Conservation (phyloP, 2,329 filamentous ascomycete genomes). For the Lecanicillium sp. region DNA sequence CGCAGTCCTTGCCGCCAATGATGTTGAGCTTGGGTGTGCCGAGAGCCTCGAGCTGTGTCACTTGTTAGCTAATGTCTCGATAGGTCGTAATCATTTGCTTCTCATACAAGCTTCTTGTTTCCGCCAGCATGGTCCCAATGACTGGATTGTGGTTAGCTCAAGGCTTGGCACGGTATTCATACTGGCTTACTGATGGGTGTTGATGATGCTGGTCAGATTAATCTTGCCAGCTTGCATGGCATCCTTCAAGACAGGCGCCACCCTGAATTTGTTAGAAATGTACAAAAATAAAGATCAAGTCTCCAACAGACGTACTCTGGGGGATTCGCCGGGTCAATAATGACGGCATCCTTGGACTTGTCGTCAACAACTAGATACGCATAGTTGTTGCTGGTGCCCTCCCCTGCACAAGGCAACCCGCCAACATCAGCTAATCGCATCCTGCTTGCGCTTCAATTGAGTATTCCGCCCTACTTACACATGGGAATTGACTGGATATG, state of each 20-base stretch:
- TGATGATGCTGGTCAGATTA: slow-evolving; percentile 83
- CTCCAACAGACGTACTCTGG: slow-evolving; percentile 51
- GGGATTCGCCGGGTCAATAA: slow-evolving; percentile 75
- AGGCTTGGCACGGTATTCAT: not conserved
- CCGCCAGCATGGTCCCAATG: slow-evolving; percentile 94
- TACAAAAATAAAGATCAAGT: slow-evolving; percentile 6
- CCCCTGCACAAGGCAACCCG: slow-evolving; percentile 45
- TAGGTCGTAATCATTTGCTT: no score
- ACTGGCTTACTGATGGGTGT: slow-evolving; percentile 84
- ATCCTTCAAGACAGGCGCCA: slow-evolving; percentile 60
- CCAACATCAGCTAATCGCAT: slow-evolving; percentile 3
- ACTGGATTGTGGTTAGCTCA: slow-evolving; percentile 37
- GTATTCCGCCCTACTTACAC: slow-evolving; percentile 67
- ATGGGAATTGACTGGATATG: slow-evolving; percentile 84
- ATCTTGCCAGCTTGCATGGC: slow-evolving; percentile 64
- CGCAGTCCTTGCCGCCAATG: slow-evolving; percentile 82
- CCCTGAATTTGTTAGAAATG: slow-evolving; percentile 29
- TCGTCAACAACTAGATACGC: slow-evolving; percentile 76
- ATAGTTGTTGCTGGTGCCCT: slow-evolving; percentile 73
- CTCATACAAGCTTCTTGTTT: slow-evolving; percentile 66
- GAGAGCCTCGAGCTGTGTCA: slow-evolving; percentile 31
- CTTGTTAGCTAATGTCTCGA: slow-evolving; percentile 5
- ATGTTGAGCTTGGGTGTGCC: slow-evolving; percentile 60
- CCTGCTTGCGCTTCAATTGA: not conserved
- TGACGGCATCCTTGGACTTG: slow-evolving; percentile 67